Evolutionary conservation across 805 yeast species (phyloP), one percentile per base, ranked within the genome.

Genomic region (Ascoidea asiatica): DNA sequence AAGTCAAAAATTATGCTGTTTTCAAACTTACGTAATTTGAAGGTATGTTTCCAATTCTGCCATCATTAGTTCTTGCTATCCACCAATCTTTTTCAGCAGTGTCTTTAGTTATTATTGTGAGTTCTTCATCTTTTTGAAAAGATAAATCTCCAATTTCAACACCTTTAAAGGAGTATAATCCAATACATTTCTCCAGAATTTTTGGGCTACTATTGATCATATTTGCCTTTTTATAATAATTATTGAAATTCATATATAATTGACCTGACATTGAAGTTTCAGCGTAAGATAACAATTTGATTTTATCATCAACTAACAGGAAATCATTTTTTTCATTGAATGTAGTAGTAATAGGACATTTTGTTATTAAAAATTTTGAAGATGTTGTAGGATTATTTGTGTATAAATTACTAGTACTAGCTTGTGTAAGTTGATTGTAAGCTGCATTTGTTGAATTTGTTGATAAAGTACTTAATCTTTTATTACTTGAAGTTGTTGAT

Each of bases 21-120:
- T n/a, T n/a, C n/a, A n/a, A n/a, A 3, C 35, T 29, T 11, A 29
- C 15, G 4, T 29, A 29, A 21, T 36, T 35, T 11, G 21, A 29
- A 1, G 52, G 50, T 18, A 49, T 43, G 21, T 22, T 21, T 15
- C 52, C 52, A 13, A 47, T 37, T 33, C 52, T 22, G 5, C 50
- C 50, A 43, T 49, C 52, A 13, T 11, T 17, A 2, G 44, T 36
- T 29, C 37, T 41, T 3, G 48, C 52, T 15, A 48, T 21, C 48
- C 50, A 45, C 46, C 49, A 46, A 11, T 41, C 19, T 17, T 42
- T 42, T 20, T 36, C 37, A 5, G 21, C 41, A 38, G 33, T 22
- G 17, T 37, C 23, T 37, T 45, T 21, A 6, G 43, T 38, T 8
- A 47, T 19, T 19, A 47, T 29, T n/a, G 19, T 39, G n/a, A 49